Evolutionary conservation across 768 basidiomycete species (phyloP).

Genomic region (Mycena epipterygia): DNA sequence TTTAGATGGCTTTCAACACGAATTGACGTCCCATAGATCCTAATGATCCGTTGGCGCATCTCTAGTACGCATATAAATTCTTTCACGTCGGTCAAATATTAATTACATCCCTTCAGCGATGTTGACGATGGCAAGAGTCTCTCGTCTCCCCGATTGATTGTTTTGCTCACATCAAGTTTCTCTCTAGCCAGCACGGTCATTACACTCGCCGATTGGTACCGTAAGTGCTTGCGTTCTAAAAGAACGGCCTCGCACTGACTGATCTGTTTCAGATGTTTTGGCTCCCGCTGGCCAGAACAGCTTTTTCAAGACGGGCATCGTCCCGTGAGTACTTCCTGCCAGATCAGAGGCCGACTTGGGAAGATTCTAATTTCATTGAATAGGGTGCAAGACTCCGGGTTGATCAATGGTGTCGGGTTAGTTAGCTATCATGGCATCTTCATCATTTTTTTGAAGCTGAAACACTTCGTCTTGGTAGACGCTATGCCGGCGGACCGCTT

Average conservation of each 20-base stretch:
- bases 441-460: no score
- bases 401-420: conserved; percentile 58
- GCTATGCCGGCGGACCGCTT: conserved; percentile 55
- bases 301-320: conserved; percentile 48
- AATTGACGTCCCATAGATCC: conserved; percentile 39
- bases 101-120: conserved; percentile 36
- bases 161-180: conserved; percentile 23
- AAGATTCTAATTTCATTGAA: neutral
- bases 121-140: conserved; percentile 51
- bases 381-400: conserved; percentile 51
- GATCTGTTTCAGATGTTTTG: conserved; percentile 29
- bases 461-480: conserved; percentile 42
- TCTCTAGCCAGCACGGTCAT: conserved; percentile 50
- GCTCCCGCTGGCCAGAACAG: conserved; percentile 53
- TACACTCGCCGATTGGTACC: conserved; percentile 49
- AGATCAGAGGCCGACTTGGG: neutral
- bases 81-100: neutral
- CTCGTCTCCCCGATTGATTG: neutral
- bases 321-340: conserved; percentile 41
- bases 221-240: neutral
- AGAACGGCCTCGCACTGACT: no score
- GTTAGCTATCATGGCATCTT: conserved; percentile 35
- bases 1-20: no score
- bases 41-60: conserved; percentile 48
- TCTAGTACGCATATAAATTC: conserved; percentile 42